Base-by-base conservation (phyloP, 495 filamentous ascomycete genomes). In the Penicillium coprophilum region DNA sequence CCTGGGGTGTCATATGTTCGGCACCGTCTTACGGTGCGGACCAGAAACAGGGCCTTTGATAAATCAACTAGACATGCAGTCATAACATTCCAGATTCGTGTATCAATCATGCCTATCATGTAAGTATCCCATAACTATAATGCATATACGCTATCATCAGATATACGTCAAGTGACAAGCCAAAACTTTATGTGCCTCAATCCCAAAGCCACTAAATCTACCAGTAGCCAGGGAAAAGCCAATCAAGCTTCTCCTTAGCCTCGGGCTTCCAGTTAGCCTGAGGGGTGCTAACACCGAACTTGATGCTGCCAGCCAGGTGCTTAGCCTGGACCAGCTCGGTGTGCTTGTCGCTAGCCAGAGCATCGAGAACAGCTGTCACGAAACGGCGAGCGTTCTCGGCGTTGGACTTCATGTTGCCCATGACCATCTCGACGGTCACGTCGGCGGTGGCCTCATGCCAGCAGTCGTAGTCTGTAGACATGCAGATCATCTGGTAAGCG, bases 391-490 rank as follows among this genome's bases (percentile, higher is more conserved):
- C 95, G 65, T 97, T 99, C 57, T 83, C 77, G 43, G 87, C 79
- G 71, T 99, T 99, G 52, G 89, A 86, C 60, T 84, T 87, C 95
- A 99, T 99, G 71, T 97, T 87, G 43, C 84, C 88, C 87, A 97
- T 93, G 13, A 99, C 95, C 88, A 96, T 96, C 67, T 90, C 90
- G 8, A 99, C 94, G 57, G 89, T 92, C 32, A 99, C 94, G 53
- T 83, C 85, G 39, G 87, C 88, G 44, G 82, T 85, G 6, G 78
- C 78, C 52, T 74, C 72, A 68, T 89, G 88, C 94, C 94, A 97
- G 82, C 92, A 96, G 73, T 99, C 95, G 65, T 99, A 99, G 75
- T 99, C 94, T 21, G 94, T 99, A 27, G 88, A 87, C 95, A 99
- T 99, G 80, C 93, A 97, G 62, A 99, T 93, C 84, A 97, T 93